Conservation (phyloP, 257 asterid genomes). For the Ligustrum vulgare region DNA sequence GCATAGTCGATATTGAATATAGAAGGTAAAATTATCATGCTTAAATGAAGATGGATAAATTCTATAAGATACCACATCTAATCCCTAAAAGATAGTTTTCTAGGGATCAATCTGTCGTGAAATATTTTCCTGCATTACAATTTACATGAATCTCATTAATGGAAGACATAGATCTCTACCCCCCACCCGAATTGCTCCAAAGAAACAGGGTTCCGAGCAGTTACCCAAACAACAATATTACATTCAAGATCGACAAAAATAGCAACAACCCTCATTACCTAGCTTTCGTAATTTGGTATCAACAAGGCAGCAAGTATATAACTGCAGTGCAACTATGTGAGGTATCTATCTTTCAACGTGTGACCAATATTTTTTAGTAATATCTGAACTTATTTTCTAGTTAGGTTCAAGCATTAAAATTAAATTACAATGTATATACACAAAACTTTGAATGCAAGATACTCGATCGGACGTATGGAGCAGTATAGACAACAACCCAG, state of each 20-base stretch:
- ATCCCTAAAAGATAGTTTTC: neutral
- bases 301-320: constrained; percentile 73
- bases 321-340: constrained; percentile 83
- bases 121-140: neutral
- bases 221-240: constrained; percentile 66
- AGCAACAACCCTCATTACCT: constrained; percentile 75
- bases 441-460: constrained; percentile 59
- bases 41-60: neutral
- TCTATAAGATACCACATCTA: neutral
- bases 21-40: constrained; percentile 41
- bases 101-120: neutral
- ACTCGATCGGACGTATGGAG: constrained; percentile 62
- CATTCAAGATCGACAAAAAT: constrained; percentile 65
- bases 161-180: neutral
- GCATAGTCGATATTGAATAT: constrained; percentile 62
- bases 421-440: constrained; percentile 45
- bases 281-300: constrained; percentile 76
- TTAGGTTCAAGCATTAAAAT: constrained; percentile 9
- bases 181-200: neutral
- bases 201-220: constrained; percentile 74
- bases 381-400: neutral
- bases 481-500: constrained; percentile 69
- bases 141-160: neutral
- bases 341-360: constrained; percentile 36
- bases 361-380: neutral